phyloP scores from a whole-genome alignment of 2,329 filamentous ascomycete genomes.

The Botrytis hyacinthi region DNA sequence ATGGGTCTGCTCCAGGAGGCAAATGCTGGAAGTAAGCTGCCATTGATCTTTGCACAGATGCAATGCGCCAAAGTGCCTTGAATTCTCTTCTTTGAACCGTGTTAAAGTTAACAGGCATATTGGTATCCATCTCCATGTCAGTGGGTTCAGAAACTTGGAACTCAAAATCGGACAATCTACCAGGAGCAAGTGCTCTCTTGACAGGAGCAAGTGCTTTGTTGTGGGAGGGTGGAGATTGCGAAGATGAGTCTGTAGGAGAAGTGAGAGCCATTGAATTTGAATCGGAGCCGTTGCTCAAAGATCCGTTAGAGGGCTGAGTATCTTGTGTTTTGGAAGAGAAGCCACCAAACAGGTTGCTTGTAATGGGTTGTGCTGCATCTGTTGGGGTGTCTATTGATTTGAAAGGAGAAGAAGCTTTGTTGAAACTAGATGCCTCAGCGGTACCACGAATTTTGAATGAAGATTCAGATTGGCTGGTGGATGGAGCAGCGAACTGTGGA shows the following conservation, averaged over 20 bases:
- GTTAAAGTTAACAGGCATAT: constrained; percentile 30
- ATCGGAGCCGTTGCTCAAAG: neutral
- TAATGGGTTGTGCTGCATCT: constrained; percentile 24
- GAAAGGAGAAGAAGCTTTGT: constrained; percentile 21
- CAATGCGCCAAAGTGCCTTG: constrained; percentile 34
- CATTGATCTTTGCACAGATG: constrained; percentile 35
- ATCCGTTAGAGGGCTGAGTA: neutral
- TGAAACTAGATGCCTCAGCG: neutral
- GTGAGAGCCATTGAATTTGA: neutral
- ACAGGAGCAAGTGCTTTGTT: neutral
- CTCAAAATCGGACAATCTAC: constrained; percentile 7
- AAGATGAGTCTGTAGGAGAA: constrained; percentile 6
- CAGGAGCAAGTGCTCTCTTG: constrained; percentile 10
- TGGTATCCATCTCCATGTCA: constrained; percentile 27
- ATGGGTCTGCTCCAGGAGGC: constrained; percentile 13
- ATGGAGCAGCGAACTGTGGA: neutral
- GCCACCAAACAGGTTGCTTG: constrained; percentile 26
- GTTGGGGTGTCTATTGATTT: constrained; percentile 26
- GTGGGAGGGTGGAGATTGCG: neutral
- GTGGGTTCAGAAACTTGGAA: constrained; percentile 26
- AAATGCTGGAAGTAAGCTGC: constrained; percentile 28
- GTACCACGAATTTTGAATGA: constrained; percentile 13
- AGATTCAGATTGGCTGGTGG: neutral
- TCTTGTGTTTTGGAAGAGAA: constrained; percentile 11
- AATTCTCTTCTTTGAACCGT: constrained; percentile 30